Evolutionary conservation across 345 rosid genomes (phyloP), one percentile per base, ranked within the genome.

Genomic region (Hirschfeldia incana): DNA sequence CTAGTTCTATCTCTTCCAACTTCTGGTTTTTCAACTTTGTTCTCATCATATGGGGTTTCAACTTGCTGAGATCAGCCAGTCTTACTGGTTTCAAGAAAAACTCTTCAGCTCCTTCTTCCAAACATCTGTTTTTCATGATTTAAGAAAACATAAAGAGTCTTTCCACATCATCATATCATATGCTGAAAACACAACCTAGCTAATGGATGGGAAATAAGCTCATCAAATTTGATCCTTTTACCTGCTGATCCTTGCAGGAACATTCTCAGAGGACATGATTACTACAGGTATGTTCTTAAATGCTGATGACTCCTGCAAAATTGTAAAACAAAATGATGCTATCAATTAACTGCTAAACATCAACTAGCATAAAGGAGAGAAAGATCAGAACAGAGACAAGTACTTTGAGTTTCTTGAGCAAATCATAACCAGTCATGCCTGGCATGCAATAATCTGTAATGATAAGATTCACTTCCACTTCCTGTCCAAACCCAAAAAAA

Each of bases 391-490:
- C 10, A 36, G 34, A 39, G 53, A 17, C 55, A 73, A 72, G 27
- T 65, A 81, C 98, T 94, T 93, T 91, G 76, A 93, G 76, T 72
- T 84, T 86, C 87, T 89, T 89, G 70, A 93, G 94, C 29, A 93
- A 83, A 84, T 91, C 98, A 84, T 88, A 91, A 66, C 98, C 97
- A 63, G 86, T 93, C 87, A 90, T 93, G 73, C 97, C 97, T 6
- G 94, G 98, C 98, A 89, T 93, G 65, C 89, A 87, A 68, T 85
- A 93, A 79, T 93, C 98, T 5, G 98, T 93, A 83, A 93, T 91
- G 76, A 93, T 89, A 85, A 91, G 82, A 83, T 89, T 89, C 70
- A 91, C 92, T 69, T 89, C 90, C 66, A 81, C 76, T 17, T 83
- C 94, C 90, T 86, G 81, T 63, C 66, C 0, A 34, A 42, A 21